Percentiles rank a stretch among this genome's conserved stretches.
Conservation (phyloP, 2,329 filamentous ascomycete species). For the Fusarium devonianum region DNA sequence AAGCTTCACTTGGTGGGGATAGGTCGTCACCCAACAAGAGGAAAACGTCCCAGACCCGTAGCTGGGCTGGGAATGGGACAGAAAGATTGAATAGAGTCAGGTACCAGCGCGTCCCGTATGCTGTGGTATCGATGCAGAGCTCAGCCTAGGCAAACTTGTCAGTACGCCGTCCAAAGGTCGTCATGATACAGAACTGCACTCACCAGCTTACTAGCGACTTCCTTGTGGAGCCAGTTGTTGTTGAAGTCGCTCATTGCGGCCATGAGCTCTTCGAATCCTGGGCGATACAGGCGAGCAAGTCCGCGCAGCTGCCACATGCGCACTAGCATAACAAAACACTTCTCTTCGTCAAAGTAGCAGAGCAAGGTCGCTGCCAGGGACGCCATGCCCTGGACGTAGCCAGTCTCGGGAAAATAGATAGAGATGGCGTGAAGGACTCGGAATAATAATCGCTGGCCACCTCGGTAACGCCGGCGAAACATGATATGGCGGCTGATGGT, state of each 20-base stretch:
- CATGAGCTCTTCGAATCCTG: constrained; percentile 88
- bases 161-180: constrained; percentile 6
- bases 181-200: constrained; percentile 46
- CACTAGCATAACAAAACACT: constrained; percentile 95
- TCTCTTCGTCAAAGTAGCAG: constrained; percentile 96
- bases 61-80: constrained; percentile 90
- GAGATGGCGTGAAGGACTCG: constrained; percentile 91
- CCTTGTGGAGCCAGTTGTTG: constrained; percentile 80
- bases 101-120: constrained; percentile 98
- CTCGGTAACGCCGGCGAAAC: constrained; percentile 91
- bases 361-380: constrained; percentile 89
- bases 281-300: constrained; percentile 81
- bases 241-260: constrained; percentile 86
- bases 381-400: constrained; percentile 98
- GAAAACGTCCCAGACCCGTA: constrained; percentile 97
- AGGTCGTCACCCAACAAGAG: constrained; percentile 76
- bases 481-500: constrained; percentile 97
- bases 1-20: constrained; percentile 14
- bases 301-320: constrained; percentile 90
- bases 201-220: constrained; percentile 82
- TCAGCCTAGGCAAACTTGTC: constrained; percentile 65
- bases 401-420: constrained; percentile 87
- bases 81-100: constrained; percentile 97
- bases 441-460: constrained; percentile 90
- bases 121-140: constrained; percentile 81